phyloP scores from a whole-genome alignment of 176 grass and related monocot species.

The Carex cristatella region DNA sequence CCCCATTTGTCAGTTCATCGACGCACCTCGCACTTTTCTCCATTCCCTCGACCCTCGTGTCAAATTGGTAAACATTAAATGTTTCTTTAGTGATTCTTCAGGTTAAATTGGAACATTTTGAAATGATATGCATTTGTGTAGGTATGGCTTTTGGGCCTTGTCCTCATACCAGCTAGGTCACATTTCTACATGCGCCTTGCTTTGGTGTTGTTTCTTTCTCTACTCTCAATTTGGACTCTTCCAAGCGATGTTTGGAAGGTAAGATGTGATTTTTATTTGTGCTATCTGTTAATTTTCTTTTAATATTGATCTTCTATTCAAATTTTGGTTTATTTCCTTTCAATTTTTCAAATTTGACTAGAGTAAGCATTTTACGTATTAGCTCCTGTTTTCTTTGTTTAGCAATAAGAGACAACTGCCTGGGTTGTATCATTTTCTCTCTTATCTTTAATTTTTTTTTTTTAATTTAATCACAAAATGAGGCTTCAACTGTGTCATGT shows the following conservation, averaged over 20 bases:
- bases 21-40: conserved; percentile 79
- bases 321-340: not conserved
- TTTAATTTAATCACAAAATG: not conserved
- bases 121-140: conserved; percentile 28
- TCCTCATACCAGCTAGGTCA: conserved; percentile 87
- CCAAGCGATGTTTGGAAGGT: conserved; percentile 85
- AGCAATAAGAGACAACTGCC: not conserved
- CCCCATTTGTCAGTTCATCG: conserved; percentile 86
- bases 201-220: conserved; percentile 62
- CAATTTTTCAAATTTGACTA: not conserved
- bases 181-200: conserved; percentile 91
- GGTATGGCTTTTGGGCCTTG: conserved; percentile 93
- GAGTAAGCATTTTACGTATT: not conserved
- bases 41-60: conserved; percentile 85
- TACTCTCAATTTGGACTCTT: conserved; percentile 84
- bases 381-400: not conserved
- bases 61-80: conserved; percentile 58
- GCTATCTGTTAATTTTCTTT: too few species aligned
- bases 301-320: not conserved
- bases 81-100: not conserved
- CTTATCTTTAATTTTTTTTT: not conserved
- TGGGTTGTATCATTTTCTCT: not conserved
- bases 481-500: not conserved
- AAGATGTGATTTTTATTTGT: conserved; percentile 21
- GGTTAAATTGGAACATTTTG: not conserved